These are phyloP conservation scores for Lodderomyces orthopsilosis DNA, from an alignment of 1,139 yeast species.

Conservation along the genomic window DNA sequence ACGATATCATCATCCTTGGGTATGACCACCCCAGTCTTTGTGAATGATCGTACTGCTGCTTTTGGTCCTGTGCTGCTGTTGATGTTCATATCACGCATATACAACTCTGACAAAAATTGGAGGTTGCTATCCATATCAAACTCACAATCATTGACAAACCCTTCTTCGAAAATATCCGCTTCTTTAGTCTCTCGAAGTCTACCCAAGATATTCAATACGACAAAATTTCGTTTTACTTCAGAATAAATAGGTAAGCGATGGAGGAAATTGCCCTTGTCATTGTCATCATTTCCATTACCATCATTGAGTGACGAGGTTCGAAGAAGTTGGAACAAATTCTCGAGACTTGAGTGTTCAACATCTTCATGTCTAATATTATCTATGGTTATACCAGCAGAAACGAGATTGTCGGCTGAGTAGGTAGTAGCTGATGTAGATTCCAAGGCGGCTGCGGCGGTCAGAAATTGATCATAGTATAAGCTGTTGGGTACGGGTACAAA, in stretches of 20 bases:
- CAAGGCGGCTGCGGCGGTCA: conserved; percentile 17
- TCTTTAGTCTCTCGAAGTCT: conserved; percentile 41
- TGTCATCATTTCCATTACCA: neutral
- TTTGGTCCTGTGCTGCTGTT: conserved; percentile 26
- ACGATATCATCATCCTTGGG: conserved; percentile 92
- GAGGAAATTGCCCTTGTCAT: neutral
- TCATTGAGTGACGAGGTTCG: conserved; percentile 10
- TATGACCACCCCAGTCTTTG: conserved; percentile 68
- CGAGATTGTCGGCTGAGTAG: conserved; percentile 1
- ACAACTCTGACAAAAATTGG: conserved; percentile 42
- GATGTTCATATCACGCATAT: conserved; percentile 37
- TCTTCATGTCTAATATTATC: conserved; percentile 20
- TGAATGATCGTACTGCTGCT: conserved; percentile 60
- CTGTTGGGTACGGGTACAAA: neutral
- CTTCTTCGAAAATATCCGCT: conserved; percentile 33
- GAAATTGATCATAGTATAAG: conserved; percentile 1
- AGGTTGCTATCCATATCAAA: conserved; percentile 46
- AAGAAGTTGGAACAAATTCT: conserved; percentile 38
- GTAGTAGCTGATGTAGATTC: conserved; percentile 15
- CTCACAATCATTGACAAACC: conserved; percentile 31
- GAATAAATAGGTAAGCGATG: neutral
- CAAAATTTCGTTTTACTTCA: conserved; percentile 4
- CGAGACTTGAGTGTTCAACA: conserved; percentile 36
- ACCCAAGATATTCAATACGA: conserved; percentile 18
- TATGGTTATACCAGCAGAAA: neutral